Percentiles rank a stretch among this genome's conserved stretches.
phyloP scores from a whole-genome alignment of 257 asterid genomes.

The Mentha longifolia region DNA sequence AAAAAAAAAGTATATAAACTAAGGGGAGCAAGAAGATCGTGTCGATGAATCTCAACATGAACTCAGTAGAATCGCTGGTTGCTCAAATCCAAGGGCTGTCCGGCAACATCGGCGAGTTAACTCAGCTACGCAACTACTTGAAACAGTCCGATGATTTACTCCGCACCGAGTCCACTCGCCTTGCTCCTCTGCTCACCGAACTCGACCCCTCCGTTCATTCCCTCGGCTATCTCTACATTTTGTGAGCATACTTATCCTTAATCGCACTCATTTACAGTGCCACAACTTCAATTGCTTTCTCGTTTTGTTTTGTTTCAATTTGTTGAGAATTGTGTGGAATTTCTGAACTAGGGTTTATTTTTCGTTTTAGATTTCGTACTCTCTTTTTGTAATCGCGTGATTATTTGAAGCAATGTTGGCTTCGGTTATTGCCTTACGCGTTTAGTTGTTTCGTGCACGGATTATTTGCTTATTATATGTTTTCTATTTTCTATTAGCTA shows the following conservation, averaged over 20 bases:
- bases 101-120: conserved; percentile 50
- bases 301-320: neutral
- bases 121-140: conserved; percentile 67
- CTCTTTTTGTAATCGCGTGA: neutral
- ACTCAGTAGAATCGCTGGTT: conserved; percentile 68
- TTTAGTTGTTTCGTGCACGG: neutral
- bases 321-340: conserved; percentile 23
- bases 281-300: neutral
- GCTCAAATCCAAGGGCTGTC: conserved; percentile 87
- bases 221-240: conserved; percentile 75
- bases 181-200: conserved; percentile 63
- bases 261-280: neutral
- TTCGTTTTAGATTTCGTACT: neutral
- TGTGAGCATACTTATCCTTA: conserved; percentile 44
- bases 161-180: conserved; percentile 61
- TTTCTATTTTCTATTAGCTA: conserved; percentile 3
- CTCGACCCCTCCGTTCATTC: conserved; percentile 78
- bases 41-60: conserved; percentile 67
- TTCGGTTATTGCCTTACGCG: neutral
- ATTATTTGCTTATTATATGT: neutral
- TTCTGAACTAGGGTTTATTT: conserved; percentile 34
- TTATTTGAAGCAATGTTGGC: neutral
- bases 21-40: neutral
- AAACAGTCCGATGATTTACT: conserved; percentile 77
- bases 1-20: too few relatives aligned